Evolutionary conservation across 2,329 filamentous ascomycete genomes (phyloP).

Genomic region (Simplicillium aogashimaense): DNA sequence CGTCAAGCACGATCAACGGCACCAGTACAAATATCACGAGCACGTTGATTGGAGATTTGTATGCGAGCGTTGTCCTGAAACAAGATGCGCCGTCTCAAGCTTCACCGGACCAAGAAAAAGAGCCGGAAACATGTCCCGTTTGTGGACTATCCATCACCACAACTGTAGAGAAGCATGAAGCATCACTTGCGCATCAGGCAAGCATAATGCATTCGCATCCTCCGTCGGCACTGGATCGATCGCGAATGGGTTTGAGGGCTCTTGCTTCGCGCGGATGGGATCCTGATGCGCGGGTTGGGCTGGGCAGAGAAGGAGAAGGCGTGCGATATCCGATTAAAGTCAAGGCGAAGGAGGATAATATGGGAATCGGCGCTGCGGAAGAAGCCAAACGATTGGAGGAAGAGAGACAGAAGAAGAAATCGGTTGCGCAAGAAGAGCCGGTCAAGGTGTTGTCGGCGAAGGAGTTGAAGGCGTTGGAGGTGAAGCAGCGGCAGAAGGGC

Average conservation of each 20-base stretch:
- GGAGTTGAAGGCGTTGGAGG: conserved; percentile 51
- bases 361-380: conserved; percentile 56
- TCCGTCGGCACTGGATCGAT: conserved; percentile 61
- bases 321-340: conserved; percentile 67
- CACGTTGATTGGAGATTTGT: conserved; percentile 43
- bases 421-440: conserved; percentile 30
- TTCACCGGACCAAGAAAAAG: conserved; percentile 6
- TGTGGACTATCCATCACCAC: conserved; percentile 25
- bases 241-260: conserved; percentile 58
- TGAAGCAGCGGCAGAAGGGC: conserved; percentile 50
- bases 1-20: conserved; percentile 13
- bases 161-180: conserved; percentile 36
- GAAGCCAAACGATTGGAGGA: conserved; percentile 21
- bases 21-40: conserved; percentile 13
- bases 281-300: conserved; percentile 58
- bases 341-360: conserved; percentile 60
- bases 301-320: conserved; percentile 63
- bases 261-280: conserved; percentile 64
- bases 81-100: conserved; percentile 17
- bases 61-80: conserved; percentile 57
- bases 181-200: conserved; percentile 61
- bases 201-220: conserved; percentile 60
- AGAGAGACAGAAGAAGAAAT: conserved; percentile 28
- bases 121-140: conserved; percentile 18
- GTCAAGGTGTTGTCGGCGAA: conserved; percentile 56